Conservation (phyloP, 2,329 filamentous ascomycete genomes). For the Torrubiella hemipterigena region DNA sequence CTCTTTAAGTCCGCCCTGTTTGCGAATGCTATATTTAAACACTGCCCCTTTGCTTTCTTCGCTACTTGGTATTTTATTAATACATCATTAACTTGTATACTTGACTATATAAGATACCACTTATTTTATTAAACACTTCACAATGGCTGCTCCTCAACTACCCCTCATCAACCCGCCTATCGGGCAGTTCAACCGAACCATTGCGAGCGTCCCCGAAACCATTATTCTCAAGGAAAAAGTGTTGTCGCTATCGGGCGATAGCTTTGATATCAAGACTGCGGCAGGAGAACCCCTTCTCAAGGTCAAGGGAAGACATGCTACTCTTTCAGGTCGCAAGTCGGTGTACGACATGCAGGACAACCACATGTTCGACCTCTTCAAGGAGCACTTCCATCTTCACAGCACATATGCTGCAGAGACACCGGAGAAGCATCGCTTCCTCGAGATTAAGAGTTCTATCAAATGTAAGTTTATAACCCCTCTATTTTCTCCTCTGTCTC, state of each 20-base stretch:
- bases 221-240: conserved; percentile 50
- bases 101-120: too few relatives aligned
- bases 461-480: conserved; percentile 26
- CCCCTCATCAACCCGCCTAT: conserved; percentile 18
- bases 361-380: conserved; percentile 46
- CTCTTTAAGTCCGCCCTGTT: too few relatives aligned
- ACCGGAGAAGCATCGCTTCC: conserved; percentile 30
- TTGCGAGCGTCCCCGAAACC: conserved; percentile 28
- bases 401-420: conserved; percentile 38
- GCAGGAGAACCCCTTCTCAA: conserved; percentile 41
- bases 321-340: conserved; percentile 41
- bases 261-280: conserved; percentile 47
- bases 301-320: conserved; percentile 42
- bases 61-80: too few relatives aligned
- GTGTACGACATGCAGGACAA: conserved; percentile 39
- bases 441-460: conserved; percentile 44
- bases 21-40: too few relatives aligned
- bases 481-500: background rate
- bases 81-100: too few relatives aligned
- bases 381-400: conserved; percentile 38
- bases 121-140: too few relatives aligned
- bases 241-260: conserved; percentile 49
- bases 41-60: too few relatives aligned
- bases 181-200: conserved; percentile 26
- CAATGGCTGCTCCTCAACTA: too few relatives aligned